A percentile compares a stretch with the other conserved stretches of the same genome.
Conservation (phyloP, 225 moss, liverwort and hornwort species). For the Marchantia paleacea region DNA sequence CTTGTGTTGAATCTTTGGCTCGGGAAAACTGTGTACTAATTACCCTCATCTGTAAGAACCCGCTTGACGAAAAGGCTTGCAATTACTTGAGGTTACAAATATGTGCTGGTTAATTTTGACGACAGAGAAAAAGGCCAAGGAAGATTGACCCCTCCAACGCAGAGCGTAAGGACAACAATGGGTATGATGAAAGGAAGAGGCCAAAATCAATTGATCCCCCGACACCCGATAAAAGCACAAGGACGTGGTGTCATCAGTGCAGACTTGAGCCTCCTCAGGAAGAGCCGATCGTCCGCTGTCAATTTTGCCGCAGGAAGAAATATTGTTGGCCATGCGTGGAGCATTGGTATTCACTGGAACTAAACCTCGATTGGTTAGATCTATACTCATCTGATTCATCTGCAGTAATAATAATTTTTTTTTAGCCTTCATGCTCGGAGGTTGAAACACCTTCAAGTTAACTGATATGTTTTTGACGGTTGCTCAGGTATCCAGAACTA, state of each 20-base stretch:
- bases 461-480: background rate
- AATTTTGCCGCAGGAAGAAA: background rate
- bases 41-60: too few species aligned
- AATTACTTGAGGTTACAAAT: too few species aligned
- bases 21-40: too few species aligned
- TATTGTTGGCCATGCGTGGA: background rate
- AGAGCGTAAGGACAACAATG: background rate
- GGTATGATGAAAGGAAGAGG: background rate
- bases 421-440: too few species aligned
- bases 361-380: too few species aligned
- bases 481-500: constrained; percentile 13
- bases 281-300: background rate
- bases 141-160: background rate
- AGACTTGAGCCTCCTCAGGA: constrained; percentile 4
- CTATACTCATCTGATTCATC: too few species aligned
- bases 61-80: too few species aligned
- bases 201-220: background rate
- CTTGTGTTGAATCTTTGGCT: too few species aligned
- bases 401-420: too few species aligned
- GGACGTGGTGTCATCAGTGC: constrained; percentile 14
- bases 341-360: background rate
- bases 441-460: too few species aligned
- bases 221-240: background rate
- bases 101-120: background rate
- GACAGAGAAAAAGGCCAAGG: background rate